Conservation (phyloP, 345 rosid species). For the Carallia pectinifolia region DNA sequence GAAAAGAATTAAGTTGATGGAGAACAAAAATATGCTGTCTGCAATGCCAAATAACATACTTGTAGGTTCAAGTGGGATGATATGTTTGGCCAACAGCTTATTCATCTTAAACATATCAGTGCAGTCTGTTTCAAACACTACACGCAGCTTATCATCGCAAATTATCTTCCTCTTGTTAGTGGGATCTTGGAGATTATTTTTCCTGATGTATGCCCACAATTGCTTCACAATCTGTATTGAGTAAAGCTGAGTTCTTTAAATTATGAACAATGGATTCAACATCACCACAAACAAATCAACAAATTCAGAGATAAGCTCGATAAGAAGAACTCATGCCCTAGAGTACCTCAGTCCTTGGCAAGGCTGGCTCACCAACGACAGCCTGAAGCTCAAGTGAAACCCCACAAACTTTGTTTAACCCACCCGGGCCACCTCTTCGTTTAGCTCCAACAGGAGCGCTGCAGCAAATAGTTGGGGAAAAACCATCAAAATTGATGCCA, state of each 20-base stretch:
- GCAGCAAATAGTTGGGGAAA: conserved; percentile 23
- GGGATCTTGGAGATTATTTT: conserved; percentile 95
- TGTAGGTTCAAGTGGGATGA: conserved; percentile 73
- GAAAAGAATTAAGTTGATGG: conserved; percentile 10
- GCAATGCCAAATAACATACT: conserved; percentile 43
- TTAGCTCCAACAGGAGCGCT: conserved; percentile 72
- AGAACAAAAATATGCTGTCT: not conserved
- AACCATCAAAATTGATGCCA: not conserved
- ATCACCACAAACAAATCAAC: not conserved
- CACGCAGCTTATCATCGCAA: conserved; percentile 85
- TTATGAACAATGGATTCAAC: not conserved
- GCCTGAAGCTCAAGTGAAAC: conserved; percentile 92
- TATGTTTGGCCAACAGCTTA: conserved; percentile 90
- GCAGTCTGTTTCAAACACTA: conserved; percentile 93
- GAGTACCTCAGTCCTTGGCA: conserved; percentile 88
- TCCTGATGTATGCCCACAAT: conserved; percentile 95
- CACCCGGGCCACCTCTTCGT: conserved; percentile 96
- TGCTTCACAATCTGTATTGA: conserved; percentile 82
- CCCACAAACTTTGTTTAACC: conserved; percentile 90
- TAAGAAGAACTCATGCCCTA: not conserved
- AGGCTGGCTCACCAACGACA: conserved; percentile 87
- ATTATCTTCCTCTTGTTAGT: conserved; percentile 97
- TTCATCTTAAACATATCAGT: conserved; percentile 99
- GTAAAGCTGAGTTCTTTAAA: conserved; percentile 16
- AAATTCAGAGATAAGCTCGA: not conserved